Evolutionary conservation across 176 grass and related monocot species (phyloP), one percentile per base, ranked within the genome.

Genomic region (Triticum timopheevii): DNA sequence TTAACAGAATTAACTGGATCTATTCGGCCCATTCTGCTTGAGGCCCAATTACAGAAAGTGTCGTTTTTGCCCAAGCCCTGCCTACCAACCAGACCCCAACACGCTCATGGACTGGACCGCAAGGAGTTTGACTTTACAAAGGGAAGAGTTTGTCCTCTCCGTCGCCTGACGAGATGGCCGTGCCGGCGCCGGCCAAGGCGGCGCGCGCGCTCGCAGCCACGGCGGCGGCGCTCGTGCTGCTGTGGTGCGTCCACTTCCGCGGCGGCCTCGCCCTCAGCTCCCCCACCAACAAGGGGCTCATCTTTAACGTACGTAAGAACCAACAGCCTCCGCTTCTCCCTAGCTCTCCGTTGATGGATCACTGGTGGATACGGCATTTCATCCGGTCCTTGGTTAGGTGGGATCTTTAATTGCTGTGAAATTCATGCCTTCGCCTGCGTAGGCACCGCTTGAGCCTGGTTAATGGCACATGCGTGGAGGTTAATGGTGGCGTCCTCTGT

Each of bases 181-280:
- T 82, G 49, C 62, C 86, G 81, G 81, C 77, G 70, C 81, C 79
- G 23, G 91, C 90, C 47, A 88, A 77, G 81, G 58, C 69, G 2
- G 67, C 80, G 75, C 92, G 90, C 65, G 68, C 74, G 17, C 79
- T 93, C 7, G 93, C 90, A 30, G 90, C 59, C 39, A 58, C 80
- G 4, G 90, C 85, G 52, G 80, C 85, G 24, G 80, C 65, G 76
- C 58, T 98, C 85, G 91, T 98, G 71, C 78, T 98, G 0, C 78
- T 96, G 79, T 98, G 96, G 96, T 91, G 88, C 75, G 85, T 92
- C 66, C 88, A 96, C 76, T 94, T 91, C 73, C 80, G 92, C 65
- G 93, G 96, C 8, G 96, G 96, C 52, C 82, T 98, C 56, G 85
- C 93, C 64, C 88, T 94, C 62, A 59, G 84, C 45, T 93, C 93